Percentiles rank a stretch among this genome's conserved stretches.
Evolutionary conservation across 116 monocot genomes (phyloP).

Genomic region (Phalaenopsis hybrid): DNA sequence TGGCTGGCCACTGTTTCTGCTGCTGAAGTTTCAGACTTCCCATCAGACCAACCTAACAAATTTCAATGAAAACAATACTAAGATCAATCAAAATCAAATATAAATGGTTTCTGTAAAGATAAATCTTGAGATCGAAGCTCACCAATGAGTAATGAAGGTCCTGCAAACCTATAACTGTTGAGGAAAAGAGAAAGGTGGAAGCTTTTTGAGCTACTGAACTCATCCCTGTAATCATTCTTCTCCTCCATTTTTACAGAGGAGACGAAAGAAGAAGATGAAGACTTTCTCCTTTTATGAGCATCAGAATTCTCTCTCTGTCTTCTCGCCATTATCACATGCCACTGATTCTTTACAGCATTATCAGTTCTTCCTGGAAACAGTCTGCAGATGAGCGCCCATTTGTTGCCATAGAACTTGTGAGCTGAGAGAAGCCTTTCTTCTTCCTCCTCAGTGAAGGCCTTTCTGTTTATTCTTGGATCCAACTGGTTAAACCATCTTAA

Average conservation of each 20-base stretch:
- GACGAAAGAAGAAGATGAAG: background rate
- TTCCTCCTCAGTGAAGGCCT: slow-evolving; percentile 32
- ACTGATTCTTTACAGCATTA: slow-evolving; percentile 46
- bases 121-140: background rate
- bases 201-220: slow-evolving; percentile 18
- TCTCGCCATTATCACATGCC: slow-evolving; percentile 46
- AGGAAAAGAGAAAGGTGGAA: slow-evolving; percentile 6
- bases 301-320: slow-evolving; percentile 22
- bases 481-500: slow-evolving; percentile 45
- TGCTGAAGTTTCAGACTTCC: slow-evolving; percentile 24
- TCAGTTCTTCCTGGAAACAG: slow-evolving; percentile 43
- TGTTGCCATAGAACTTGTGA: slow-evolving; percentile 9
- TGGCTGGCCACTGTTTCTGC: slow-evolving; percentile 19
- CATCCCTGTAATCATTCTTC: no score
- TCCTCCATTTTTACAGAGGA: background rate
- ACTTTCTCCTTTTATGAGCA: slow-evolving; percentile 12
- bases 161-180: slow-evolving; percentile 8
- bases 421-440: slow-evolving; percentile 36
- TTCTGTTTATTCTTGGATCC: slow-evolving; percentile 39
- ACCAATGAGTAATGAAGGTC: background rate
- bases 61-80: background rate
- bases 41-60: background rate
- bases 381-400: slow-evolving; percentile 20
- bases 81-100: background rate
- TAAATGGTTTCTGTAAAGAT: background rate